Conservation (phyloP, 176 grass and related monocot genomes). For the Paspalum vaginatum region DNA sequence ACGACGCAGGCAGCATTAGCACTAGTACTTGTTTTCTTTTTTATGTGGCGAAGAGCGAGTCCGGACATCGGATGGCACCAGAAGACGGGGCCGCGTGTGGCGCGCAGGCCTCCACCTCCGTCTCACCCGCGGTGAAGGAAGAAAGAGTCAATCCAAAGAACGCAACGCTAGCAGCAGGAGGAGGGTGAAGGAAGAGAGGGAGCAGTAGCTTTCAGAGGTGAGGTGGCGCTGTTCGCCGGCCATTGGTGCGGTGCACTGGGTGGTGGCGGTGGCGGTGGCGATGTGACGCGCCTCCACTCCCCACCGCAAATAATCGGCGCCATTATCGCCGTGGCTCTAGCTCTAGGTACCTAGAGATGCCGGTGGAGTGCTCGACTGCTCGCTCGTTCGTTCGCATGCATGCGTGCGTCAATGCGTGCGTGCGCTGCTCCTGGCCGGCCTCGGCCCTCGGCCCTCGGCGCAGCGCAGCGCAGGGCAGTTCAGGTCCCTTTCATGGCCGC, state of each 20-base stretch:
- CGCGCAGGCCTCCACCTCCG: background rate
- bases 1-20: background rate
- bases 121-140: background rate
- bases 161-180: background rate
- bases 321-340: background rate
- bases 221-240: too few relatives aligned
- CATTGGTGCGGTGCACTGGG: too few relatives aligned
- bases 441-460: too few relatives aligned
- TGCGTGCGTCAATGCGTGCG: too few relatives aligned
- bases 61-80: conserved; percentile 26
- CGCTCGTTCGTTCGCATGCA: too few relatives aligned
- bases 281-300: background rate
- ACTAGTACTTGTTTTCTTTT: background rate
- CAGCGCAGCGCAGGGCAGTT: too few relatives aligned
- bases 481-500: too few relatives aligned
- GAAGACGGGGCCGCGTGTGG: conserved; percentile 31
- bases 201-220: background rate
- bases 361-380: too few relatives aligned
- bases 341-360: too few relatives aligned
- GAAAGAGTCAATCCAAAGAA: background rate
- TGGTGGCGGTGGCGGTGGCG: background rate
- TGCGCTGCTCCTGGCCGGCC: too few relatives aligned
- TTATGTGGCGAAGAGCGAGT: conserved; percentile 25
- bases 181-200: background rate
- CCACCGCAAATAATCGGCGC: background rate